Percentiles rank a stretch among this genome's conserved stretches.
Evolutionary conservation across 306 rosid species (phyloP).

Genomic region (Glycine latifolia): DNA sequence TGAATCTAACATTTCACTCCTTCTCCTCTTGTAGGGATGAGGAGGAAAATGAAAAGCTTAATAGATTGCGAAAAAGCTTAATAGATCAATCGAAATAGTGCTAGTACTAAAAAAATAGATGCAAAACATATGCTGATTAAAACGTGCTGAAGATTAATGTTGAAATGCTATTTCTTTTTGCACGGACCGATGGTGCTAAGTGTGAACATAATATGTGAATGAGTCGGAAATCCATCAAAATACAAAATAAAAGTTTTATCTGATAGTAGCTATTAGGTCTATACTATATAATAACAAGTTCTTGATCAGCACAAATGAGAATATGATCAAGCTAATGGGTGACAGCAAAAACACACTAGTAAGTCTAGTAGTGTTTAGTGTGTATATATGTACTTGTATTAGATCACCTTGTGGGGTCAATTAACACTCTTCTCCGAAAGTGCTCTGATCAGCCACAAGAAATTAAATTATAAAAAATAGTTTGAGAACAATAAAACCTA

Average conservation of each 20-base stretch:
- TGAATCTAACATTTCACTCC: background rate
- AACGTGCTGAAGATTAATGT: background rate
- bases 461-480: background rate
- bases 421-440: background rate
- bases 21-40: background rate
- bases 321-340: constrained; percentile 44
- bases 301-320: constrained; percentile 3
- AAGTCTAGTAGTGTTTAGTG: constrained; percentile 18
- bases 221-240: constrained; percentile 19
- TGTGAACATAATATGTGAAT: constrained; percentile 19
- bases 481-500: background rate
- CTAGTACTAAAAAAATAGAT: background rate
- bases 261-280: constrained; percentile 20
- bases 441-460: background rate
- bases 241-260: background rate
- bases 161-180: background rate
- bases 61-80: too few relatives aligned
- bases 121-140: background rate
- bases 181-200: background rate
- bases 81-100: background rate
- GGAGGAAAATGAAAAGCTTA: background rate
- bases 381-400: constrained; percentile 44
- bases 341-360: constrained; percentile 63
- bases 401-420: constrained; percentile 10
- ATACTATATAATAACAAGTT: background rate